Base-by-base conservation (phyloP, 768 basidiomycete genomes). In the Rhizopogon sp. region DNA sequence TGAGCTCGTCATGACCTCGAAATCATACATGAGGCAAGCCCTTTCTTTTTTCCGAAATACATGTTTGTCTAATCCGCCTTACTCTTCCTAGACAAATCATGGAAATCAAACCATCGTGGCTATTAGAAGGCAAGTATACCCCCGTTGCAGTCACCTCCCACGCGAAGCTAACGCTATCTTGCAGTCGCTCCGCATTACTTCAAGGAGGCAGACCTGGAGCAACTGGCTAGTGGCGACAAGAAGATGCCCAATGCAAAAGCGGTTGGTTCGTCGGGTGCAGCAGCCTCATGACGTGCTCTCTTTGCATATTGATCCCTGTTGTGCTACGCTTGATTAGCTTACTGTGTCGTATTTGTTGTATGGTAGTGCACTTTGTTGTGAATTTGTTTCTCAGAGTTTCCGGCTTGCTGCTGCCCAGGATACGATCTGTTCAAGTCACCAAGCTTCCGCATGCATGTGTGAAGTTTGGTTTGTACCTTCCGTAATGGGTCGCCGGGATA, bases 81-180 rank as follows among this genome's bases (percentile, higher is more conserved):
- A 5, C 22, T 16, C 42, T 46, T 39, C 40, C 39, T 59, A 87
- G 91, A 58, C 95, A 98, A 78, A 81, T 94, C 39, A 98, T 98
- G 94, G 97, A 98, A 64, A 98, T 98, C 66, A 98, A 98, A 68
- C 91, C 96, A 4, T 67, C 83, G 25, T 98, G 97, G 97, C 69
- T 98, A 33, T 70, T 97, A 42, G 96, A 98, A 79, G 88, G 90
- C 87, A 53, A 53, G 83, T 74, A 9, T 7, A 6, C 20, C 1
- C 13, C 4, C 31, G 28, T 53, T 50, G 17, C 5, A 10, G 31
- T 52, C 13, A 9, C 33, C 7, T 39, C n/a, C 17, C 14, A 31
- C 25, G 47, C 49, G 56, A 20, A 43, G 28, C 55, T 54, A 43
- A 22, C 54, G 13, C 5, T 52, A 16, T 40, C 47, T 28, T 53